Evolutionary conservation across 257 asterid genomes (phyloP), one percentile per base, ranked within the genome.

Genomic region (Capsicum pubescens): DNA sequence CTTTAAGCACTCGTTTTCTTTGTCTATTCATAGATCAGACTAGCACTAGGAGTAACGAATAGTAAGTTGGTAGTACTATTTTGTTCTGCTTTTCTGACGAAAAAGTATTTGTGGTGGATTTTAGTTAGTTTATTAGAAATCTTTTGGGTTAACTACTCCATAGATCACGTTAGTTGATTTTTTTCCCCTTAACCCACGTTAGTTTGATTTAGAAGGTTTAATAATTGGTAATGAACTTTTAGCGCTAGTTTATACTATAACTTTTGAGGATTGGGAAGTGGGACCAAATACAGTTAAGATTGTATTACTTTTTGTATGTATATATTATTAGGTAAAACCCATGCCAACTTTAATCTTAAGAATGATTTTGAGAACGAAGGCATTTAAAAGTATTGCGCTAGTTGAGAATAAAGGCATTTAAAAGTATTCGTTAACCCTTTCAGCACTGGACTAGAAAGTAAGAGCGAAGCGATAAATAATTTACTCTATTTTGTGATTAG

Each of bases 261-360:
- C 63, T 76, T 50, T 19, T 76, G 81, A 26, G 63, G 48, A 52
- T 26, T 3, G 42, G 5, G 11, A 72, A 48, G 8, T 74, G 81
- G 63, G 81, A 54, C 8, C 48, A 76, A 76, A 52, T 52, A 52
- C 63, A 50, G 48, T 76, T 70, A 44, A 70, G 79, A 44, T 76
- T 52, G 63, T 4, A 76, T 13, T 74, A 52, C 81, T 3, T 50
- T 50, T 21, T 50, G 7, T 50, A 10, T 46, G 8, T 71, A 9
- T 44, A 19, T 74, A 50, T 71, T 9, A 42, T 42, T 68, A 39
- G 3, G 26, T 68, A 68, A 35, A 6, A 35, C 48, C 48, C 72
- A 66, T 66, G 72, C 72, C 72, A 13, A 67, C 19, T 35, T 67
- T 35, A 48, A 15, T 67, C 13, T 68, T 7, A 68, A 36, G 76